Percentiles rank a stretch among this genome's conserved stretches.
These are phyloP conservation scores for Saccharomyces jurei DNA, from an alignment of 805 yeast species.

Conservation along the genomic window DNA sequence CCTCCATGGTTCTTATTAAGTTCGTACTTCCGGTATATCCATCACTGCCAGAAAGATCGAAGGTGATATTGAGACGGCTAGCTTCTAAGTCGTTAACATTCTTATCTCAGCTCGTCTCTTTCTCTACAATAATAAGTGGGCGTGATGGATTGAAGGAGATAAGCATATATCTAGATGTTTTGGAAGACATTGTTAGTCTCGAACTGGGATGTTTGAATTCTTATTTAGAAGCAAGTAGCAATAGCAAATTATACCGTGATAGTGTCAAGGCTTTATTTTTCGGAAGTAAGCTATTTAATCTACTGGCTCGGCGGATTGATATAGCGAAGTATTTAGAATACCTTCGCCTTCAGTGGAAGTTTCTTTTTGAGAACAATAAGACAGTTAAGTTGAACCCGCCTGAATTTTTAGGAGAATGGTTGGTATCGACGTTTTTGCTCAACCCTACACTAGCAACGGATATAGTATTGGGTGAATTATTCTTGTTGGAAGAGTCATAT, in stretches of 20 bases:
- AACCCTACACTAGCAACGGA: conserved; percentile 14
- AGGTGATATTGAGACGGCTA: conserved; percentile 4
- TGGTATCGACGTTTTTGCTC: conserved; percentile 12
- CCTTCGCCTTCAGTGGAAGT: conserved; percentile 17
- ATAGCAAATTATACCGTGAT: conserved; percentile 5
- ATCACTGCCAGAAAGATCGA: conserved; percentile 11
- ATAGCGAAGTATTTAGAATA: conserved; percentile 17
- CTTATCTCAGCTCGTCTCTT: conserved; percentile 16
- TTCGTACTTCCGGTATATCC: conserved; percentile 18
- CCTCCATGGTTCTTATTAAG: conserved; percentile 3
- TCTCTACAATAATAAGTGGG: not conserved
- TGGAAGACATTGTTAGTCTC: conserved; percentile 9
- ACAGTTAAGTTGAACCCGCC: not conserved
- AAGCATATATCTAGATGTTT: conserved; percentile 8
- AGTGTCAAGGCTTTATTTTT: conserved; percentile 19
- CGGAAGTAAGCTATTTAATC: conserved; percentile 29
- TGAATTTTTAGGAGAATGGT: conserved; percentile 6
- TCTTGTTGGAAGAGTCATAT: conserved; percentile 5
- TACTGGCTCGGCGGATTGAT: conserved; percentile 11
- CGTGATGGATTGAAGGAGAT: conserved; percentile 6
- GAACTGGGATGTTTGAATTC: conserved; percentile 8
- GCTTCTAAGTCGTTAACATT: conserved; percentile 9
- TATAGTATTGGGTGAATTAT: conserved; percentile 13
- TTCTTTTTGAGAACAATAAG: conserved; percentile 4
- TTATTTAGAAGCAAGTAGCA: conserved; percentile 4